Conservation (phyloP, 2,329 filamentous ascomycete species). For the Colletotrichum cuscutae region DNA sequence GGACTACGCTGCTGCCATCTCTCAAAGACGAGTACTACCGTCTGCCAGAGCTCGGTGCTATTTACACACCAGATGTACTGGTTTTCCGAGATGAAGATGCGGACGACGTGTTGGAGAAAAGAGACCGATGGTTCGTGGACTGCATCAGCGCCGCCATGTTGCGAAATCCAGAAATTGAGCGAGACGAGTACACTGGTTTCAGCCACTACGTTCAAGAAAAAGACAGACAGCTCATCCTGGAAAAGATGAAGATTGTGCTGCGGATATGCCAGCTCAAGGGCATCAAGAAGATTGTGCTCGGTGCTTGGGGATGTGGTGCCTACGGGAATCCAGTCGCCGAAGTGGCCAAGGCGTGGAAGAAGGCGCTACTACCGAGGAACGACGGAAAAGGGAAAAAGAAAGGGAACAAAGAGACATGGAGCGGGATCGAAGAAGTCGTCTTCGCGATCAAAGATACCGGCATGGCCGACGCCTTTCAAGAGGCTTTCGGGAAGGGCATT, state of each 20-base stretch:
- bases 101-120: conserved; percentile 50
- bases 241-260: conserved; percentile 69
- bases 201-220: conserved; percentile 52
- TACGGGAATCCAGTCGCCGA: conserved; percentile 71
- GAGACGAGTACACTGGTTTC: conserved; percentile 45
- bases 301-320: conserved; percentile 73
- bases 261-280: conserved; percentile 59
- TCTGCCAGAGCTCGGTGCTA: conserved; percentile 65
- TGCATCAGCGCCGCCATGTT: conserved; percentile 69
- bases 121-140: conserved; percentile 68
- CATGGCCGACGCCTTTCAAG: conserved; percentile 63
- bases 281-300: conserved; percentile 62
- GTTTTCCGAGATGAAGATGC: conserved; percentile 60
- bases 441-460: conserved; percentile 67
- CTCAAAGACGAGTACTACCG: conserved; percentile 69
- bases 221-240: conserved; percentile 60
- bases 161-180: conserved; percentile 63
- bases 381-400: conserved; percentile 35
- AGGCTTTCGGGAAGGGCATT: conserved; percentile 55
- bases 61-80: conserved; percentile 68
- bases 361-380: conserved; percentile 40
- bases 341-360: conserved; percentile 64
- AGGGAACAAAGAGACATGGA: conserved; percentile 49
- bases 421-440: conserved; percentile 60
- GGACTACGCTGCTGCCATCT: conserved; percentile 68